These are phyloP conservation scores for Heterococcus sp. DNA, from an alignment of 108 stramenopile genomes.

Conservation along the genomic window DNA sequence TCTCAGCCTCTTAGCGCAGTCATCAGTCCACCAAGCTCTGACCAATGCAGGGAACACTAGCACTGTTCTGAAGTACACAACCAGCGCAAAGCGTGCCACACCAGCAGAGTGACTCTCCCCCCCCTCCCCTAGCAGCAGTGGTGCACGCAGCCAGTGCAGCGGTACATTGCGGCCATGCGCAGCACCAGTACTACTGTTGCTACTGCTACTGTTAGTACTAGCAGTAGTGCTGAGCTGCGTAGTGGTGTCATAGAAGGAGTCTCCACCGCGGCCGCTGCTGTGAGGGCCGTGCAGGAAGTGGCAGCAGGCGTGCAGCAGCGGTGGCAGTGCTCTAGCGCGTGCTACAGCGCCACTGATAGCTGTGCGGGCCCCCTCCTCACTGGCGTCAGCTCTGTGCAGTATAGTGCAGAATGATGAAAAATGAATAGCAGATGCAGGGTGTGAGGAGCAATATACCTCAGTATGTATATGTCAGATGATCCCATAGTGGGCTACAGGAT, in stretches of 20 bases:
- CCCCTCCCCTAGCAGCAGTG: background rate
- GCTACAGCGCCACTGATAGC: conserved; percentile 4
- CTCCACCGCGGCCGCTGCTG: background rate
- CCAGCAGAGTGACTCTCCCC: conserved; percentile 1
- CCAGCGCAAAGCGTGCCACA: conserved; percentile 14
- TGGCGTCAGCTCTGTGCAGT: conserved; percentile 8
- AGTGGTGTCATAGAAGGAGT: too few species aligned
- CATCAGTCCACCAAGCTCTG: conserved; percentile 42
- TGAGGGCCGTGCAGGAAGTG: conserved; percentile 1
- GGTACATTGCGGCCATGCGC: background rate
- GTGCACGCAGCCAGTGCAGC: background rate
- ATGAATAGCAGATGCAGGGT: conserved; percentile 1
- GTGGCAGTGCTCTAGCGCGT: conserved; percentile 6
- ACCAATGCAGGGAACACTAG: conserved; percentile 37
- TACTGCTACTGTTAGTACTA: background rate
- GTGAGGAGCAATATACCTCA: background rate
- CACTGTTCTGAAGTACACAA: conserved; percentile 43
- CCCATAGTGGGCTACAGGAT: background rate
- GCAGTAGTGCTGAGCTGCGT: background rate
- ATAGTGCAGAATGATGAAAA: conserved; percentile 23
- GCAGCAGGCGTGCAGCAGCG: conserved; percentile 23
- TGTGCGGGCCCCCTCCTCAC: conserved; percentile 10
- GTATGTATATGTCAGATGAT: background rate
- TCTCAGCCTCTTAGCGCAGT: conserved; percentile 11
- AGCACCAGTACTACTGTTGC: background rate